Evolutionary conservation across 2,329 filamentous ascomycete genomes (phyloP).

Genomic region (Apiospora saccharicola): DNA sequence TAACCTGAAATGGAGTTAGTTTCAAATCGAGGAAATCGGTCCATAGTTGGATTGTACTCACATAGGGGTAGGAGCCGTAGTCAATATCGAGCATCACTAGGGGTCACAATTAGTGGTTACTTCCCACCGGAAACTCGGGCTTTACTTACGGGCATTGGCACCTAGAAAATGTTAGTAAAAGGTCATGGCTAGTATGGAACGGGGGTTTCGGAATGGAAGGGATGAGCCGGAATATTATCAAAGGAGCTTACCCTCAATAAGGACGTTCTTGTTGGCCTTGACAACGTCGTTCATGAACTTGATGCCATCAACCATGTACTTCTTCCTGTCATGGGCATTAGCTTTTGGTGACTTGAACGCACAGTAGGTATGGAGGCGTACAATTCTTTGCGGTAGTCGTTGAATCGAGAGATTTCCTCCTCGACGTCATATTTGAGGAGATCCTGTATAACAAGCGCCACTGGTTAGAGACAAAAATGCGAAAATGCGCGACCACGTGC

Average conservation of each 20-base stretch:
- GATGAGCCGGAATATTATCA: no score
- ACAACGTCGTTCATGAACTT: constrained; percentile 68
- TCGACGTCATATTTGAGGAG: constrained; percentile 72
- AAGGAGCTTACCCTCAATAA: constrained; percentile 58
- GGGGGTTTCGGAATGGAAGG: neutral
- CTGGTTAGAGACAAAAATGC: neutral
- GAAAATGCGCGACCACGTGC: neutral
- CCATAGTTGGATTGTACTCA: constrained; percentile 46
- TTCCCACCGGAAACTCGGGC: neutral
- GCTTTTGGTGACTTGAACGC: neutral
- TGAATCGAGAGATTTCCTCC: constrained; percentile 67
- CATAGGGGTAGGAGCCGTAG: constrained; percentile 65
- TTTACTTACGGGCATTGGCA: constrained; percentile 51
- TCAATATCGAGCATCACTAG: constrained; percentile 65
- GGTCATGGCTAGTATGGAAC: neutral
- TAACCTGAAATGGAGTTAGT: constrained; percentile 32
- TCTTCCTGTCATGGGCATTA: constrained; percentile 38
- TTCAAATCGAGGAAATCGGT: neutral
- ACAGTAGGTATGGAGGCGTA: neutral
- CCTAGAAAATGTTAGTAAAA: constrained; percentile 35
- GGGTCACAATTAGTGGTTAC: neutral
- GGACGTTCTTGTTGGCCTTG: constrained; percentile 59
- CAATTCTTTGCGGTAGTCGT: constrained; percentile 65
- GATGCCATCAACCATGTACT: constrained; percentile 72
- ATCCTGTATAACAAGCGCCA: constrained; percentile 43